These are phyloP conservation scores for Moricandia arvensis DNA, from an alignment of 345 rosid species.

Conservation along the genomic window DNA sequence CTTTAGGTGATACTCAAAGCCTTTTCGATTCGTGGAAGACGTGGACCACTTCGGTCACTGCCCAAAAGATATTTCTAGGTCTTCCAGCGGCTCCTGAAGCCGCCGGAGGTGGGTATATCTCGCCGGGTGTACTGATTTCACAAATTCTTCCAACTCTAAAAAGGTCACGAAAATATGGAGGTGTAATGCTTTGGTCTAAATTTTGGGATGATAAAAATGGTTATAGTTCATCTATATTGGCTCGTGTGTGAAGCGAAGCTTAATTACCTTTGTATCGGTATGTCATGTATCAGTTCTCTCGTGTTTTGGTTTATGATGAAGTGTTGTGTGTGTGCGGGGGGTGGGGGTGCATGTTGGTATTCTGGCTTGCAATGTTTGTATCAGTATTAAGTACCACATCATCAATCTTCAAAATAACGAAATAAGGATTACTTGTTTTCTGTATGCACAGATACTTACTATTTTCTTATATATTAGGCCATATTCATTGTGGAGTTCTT, in stretches of 20 bases:
- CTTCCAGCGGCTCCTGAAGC: slow-evolving; percentile 60
- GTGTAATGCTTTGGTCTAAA: slow-evolving; percentile 66
- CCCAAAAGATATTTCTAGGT: slow-evolving; percentile 46
- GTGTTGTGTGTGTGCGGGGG: background rate
- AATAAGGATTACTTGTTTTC: background rate
- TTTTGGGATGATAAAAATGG: slow-evolving; percentile 53
- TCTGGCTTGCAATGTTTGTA: background rate
- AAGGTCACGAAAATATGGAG: slow-evolving; percentile 51
- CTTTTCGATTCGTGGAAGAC: slow-evolving; percentile 51
- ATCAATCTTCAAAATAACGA: background rate
- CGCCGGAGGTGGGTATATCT: slow-evolving; percentile 56
- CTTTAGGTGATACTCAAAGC: slow-evolving; percentile 30
- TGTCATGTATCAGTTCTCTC: background rate
- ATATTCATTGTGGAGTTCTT: no score
- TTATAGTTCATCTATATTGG: slow-evolving; percentile 47
- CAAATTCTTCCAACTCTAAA: slow-evolving; percentile 48
- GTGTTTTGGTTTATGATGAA: slow-evolving; percentile 7
- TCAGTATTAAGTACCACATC: background rate
- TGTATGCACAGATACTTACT: background rate
- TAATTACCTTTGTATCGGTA: background rate
- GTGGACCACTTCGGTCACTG: slow-evolving; percentile 50
- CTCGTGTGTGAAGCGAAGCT: slow-evolving; percentile 36
- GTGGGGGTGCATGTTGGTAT: background rate
- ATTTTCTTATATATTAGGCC: no score
- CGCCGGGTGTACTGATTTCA: slow-evolving; percentile 41